Evolutionary conservation across 805 yeast genomes (phyloP), one percentile per base, ranked within the genome.

Genomic region (Huiozyma sinensis): DNA sequence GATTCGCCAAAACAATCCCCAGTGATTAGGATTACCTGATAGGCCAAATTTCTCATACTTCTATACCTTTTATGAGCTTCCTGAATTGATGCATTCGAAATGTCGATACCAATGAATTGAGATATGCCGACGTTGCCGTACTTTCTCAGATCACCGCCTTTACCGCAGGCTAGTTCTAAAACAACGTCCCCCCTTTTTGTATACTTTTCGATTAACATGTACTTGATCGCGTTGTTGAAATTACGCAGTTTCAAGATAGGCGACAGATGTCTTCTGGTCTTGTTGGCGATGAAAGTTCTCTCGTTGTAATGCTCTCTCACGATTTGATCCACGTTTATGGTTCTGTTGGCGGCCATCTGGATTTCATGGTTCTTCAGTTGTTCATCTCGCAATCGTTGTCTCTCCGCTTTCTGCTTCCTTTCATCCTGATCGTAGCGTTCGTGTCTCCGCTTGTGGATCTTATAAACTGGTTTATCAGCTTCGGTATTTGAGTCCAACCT

Each of bases 131-230:
- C 82, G 52, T 77, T 77, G 42, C 81, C 83, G 79, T 95, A 90
- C 61, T 92, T 92, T 53, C 83, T 77, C 55, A 92, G 67, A 66
- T 92, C 99, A 28, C 99, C 99, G 42, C 99, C 99, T 61, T 92
- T 94, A 10, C 99, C 99, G 64, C 97, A 89, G 11, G 96, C 96
- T 44, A 90, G 64, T 57, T 92, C 99, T 13, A 92, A 66, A 1
- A 83, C 87, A 17, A 74, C 71, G 36, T 74, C 72, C 48, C 76
- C 66, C 39, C 69, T 67, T 33, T 67, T 67, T 2, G 81, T 77
- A 62, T 71, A 80, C 52, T 82, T 83, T 44, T 82, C 81, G 43
- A 92, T 79, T 7, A 90, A 66, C 57, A 88, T 84, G 59, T 86
- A 84, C 58, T 92, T 92, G 55, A 92, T 82, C 47, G 89, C 84